Evolutionary conservation across 2,329 filamentous ascomycete genomes (phyloP), one percentile per base, ranked within the genome.

Genomic region (Xylaria sp.): DNA sequence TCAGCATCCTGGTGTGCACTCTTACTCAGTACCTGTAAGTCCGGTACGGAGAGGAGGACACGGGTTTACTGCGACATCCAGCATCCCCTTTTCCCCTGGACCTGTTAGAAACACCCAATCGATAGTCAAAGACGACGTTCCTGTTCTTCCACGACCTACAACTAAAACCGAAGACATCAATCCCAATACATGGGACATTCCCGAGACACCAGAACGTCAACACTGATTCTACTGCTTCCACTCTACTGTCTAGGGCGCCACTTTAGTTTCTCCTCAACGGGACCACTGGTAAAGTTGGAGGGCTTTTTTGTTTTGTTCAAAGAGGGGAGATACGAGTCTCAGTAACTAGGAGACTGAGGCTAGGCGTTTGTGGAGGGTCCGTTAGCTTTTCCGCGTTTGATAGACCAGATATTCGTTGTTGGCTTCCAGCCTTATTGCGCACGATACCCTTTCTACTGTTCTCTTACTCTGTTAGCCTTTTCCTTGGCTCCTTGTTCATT

Each of bases 31-130:
- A 1, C 72, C 73, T n/a, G 52, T 66, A 2, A 76, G 64, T 44
- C 74, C 75, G 12, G 44, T 41, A 18, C 75, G 73, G 50, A 65
- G 52, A 60, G 71, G 69, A 9, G 75, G 74, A 0, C 76, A 77
- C 44, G 66, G 63, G 12, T 77, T 77, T 31, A 76, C 74, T 2
- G 60, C 76, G 2, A 77, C 71, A 1, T 77, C 76, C 13, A 71
- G 15, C 23, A 77, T 77, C 8, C 76, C 76, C 2, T 78, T 78
- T 59, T 69, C 75, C 8, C 67, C 75, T 0, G 67, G 48, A 20
- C 63, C 71, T 9, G 59, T 31, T 37, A 65, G 69, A 34, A 63
- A 66, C 34, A 48, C 67, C n/a, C 65, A 31, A 20, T 51, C 67
- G 3, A 66, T 66, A 25, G 67, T 66, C 23, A 66, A 51, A 44